Evolutionary conservation across 305 asterid species (phyloP).

Genomic region (Ajuga reptans): DNA sequence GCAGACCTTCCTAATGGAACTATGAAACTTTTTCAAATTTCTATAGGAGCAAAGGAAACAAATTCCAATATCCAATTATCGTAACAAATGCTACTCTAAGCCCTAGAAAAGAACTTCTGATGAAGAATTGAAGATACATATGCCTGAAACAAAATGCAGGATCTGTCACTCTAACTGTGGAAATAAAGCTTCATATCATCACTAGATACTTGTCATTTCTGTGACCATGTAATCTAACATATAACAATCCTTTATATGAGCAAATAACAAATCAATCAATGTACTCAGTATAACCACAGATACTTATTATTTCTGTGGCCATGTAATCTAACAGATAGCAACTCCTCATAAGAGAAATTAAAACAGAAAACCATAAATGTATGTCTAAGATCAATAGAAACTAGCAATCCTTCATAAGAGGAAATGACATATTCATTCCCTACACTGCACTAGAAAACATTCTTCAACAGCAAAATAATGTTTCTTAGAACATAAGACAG

Average conservation of each 20-base stretch:
- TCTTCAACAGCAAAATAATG: neutral
- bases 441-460: neutral
- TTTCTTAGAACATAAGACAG: neutral
- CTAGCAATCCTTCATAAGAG: neutral
- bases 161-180: neutral
- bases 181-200: neutral
- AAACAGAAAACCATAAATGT: too few relatives aligned
- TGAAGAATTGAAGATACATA: neutral
- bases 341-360: neutral
- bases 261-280: neutral
- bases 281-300: neutral
- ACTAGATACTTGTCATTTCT: neutral
- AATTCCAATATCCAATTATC: neutral
- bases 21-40: neutral
- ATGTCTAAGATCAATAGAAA: too few relatives aligned
- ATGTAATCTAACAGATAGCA: neutral
- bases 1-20: neutral
- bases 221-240: neutral
- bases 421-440: neutral
- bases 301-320: neutral
- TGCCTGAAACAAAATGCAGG: neutral
- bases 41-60: neutral
- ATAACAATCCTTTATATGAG: neutral
- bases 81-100: neutral
- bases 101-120: neutral